A percentile compares a stretch with the other conserved stretches of the same genome.
Conservation (phyloP, 352 stramenopile species). For the Plasmopara halstedii region DNA sequence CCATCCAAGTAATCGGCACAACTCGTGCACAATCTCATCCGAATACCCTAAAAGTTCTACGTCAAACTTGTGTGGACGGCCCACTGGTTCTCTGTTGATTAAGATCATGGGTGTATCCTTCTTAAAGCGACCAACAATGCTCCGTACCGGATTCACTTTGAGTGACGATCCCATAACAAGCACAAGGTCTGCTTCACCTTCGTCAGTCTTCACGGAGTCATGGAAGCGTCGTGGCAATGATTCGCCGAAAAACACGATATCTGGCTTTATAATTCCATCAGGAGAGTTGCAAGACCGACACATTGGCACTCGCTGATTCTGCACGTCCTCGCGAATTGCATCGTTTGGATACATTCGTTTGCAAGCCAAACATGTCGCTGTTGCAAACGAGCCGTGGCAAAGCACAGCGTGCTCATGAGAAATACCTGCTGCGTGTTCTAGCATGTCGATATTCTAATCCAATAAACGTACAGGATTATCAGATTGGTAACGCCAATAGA, state of each 20-base stretch:
- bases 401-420: constrained; percentile 87
- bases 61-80: constrained; percentile 77
- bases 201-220: constrained; percentile 71
- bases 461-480: not conserved
- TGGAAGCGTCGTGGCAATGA: constrained; percentile 87
- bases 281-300: constrained; percentile 50
- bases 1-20: constrained; percentile 69
- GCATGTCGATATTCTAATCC: constrained; percentile 97
- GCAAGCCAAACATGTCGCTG: constrained; percentile 89
- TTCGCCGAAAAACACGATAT: constrained; percentile 99
- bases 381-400: constrained; percentile 92
- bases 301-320: constrained; percentile 75
- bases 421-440: constrained; percentile 92
- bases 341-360: constrained; percentile 69
- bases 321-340: constrained; percentile 80
- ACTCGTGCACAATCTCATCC: constrained; percentile 77
- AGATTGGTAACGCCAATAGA: not conserved
- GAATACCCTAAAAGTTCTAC: constrained; percentile 79
- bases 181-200: constrained; percentile 89
- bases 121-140: constrained; percentile 76
- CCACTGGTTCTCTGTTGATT: constrained; percentile 78
- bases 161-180: constrained; percentile 99
- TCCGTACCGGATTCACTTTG: constrained; percentile 93
- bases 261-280: constrained; percentile 94
- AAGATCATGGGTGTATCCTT: constrained; percentile 80